These are phyloP conservation scores for Sextonia rubra DNA, from an alignment of 164 flowering plant species.

Conservation along the genomic window DNA sequence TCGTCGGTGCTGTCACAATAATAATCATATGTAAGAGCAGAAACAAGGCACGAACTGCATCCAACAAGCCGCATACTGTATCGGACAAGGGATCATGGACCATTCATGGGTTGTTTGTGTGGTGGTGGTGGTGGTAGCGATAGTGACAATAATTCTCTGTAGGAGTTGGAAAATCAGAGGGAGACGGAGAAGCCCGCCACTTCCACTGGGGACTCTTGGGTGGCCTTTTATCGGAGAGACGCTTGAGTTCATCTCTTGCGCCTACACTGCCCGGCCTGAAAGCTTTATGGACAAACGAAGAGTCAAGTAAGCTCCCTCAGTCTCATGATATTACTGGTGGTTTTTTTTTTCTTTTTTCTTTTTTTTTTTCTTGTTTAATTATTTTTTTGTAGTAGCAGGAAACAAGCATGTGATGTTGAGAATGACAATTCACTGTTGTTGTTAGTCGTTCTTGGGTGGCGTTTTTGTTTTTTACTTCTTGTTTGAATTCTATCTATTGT, in stretches of 20 bases:
- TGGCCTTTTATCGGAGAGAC: conserved; percentile 93
- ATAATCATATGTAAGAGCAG: conserved; percentile 9
- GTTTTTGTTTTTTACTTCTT: neutral
- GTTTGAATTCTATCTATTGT: neutral
- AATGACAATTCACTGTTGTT: neutral
- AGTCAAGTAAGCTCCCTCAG: conserved; percentile 42
- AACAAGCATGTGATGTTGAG: neutral
- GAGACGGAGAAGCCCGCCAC: conserved; percentile 10
- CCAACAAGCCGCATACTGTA: neutral
- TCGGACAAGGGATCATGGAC: conserved; percentile 15
- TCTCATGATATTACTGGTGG: neutral
- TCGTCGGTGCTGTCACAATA: conserved; percentile 1
- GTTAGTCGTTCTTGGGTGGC: neutral
- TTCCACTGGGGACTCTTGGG: conserved; percentile 73
- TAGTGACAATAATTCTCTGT: conserved; percentile 26
- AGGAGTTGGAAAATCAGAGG: conserved; percentile 17
- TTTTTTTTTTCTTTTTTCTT: no score
- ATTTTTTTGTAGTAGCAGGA: neutral
- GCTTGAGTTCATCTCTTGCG: conserved; percentile 77
- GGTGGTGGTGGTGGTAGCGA: conserved; percentile 16
- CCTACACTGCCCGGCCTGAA: conserved; percentile 76
- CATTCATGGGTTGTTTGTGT: conserved; percentile 23
- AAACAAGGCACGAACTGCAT: neutral
- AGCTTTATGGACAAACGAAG: conserved; percentile 85
- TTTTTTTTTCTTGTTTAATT: no score